Base-by-base conservation (phyloP, 2,329 filamentous ascomycete species). In the Xylaria arbuscula region DNA sequence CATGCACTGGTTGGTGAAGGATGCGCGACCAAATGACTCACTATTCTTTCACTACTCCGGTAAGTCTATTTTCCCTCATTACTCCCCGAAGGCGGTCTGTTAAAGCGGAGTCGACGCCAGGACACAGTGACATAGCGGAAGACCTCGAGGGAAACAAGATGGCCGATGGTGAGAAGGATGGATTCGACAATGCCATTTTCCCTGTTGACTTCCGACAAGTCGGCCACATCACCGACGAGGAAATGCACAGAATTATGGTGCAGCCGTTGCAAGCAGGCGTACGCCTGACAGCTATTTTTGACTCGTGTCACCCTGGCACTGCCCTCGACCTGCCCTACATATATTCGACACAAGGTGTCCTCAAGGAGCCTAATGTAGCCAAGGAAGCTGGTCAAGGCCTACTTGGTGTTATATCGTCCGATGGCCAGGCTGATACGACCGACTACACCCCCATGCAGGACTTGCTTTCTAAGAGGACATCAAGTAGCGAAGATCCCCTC, bases 1-100 rank as follows among this genome's bases (percentile, higher is more conserved):
- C 36, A 98, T 98, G 95, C 94, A 98, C 79, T 98, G 95, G 95
- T 84, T 98, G 19, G 93, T 98, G 66, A 97, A 97, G 82, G 94
- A 97, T 77, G 94, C 95, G 4, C 88, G 88, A 66, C 92, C 94
- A 0, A 97, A 98, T 78, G 95, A 98, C 79, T 97, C 95, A 4
- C 86, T 98, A 6, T 98, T 98, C 83, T 98, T 98, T 84, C 95
- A 98, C 82, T 98, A 97, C 80, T 97, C 94, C 47, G 94, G 92
- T 94, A 81, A 15, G 68, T 13, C 3, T 38, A 38, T 34, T 38
- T 17, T 32, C 22, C 24, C 24, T 32, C 19, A 3, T 53, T n/a
- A 70, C 32, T 75, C 4, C 11, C 6, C 15, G n/a, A n/a, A n/a
- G 11, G 42, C 51, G 24, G 36, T 38, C 54, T 36, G 48, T 60